A percentile compares a stretch with the other conserved stretches of the same genome.
phyloP scores from a whole-genome alignment of 2,329 filamentous ascomycete species.

The Fusarium decemcellulare region DNA sequence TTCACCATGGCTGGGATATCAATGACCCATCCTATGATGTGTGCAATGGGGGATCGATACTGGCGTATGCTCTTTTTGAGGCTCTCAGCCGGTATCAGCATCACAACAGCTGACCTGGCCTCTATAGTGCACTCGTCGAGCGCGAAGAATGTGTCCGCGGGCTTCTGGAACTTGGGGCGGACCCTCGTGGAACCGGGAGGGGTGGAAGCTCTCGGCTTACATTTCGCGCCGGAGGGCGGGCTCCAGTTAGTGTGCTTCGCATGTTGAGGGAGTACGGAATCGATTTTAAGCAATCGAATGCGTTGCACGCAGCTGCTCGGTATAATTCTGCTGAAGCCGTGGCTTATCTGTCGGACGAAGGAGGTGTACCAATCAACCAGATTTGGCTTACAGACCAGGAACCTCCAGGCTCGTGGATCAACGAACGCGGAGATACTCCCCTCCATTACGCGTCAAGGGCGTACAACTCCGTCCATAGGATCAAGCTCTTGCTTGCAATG shows the following conservation, averaged over 20 bases:
- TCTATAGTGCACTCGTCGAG: too few relatives aligned
- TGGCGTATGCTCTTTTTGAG: too few relatives aligned
- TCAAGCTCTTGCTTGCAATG: not conserved
- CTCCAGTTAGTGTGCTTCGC: not conserved
- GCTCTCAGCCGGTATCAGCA: too few relatives aligned
- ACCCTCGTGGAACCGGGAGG: not conserved
- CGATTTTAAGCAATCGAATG: not conserved
- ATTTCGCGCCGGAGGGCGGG: not conserved
- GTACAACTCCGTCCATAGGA: not conserved
- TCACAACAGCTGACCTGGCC: too few relatives aligned
- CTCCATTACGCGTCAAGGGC: not conserved
- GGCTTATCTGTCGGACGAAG: not conserved
- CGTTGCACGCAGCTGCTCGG: not conserved
- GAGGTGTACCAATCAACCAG: not conserved
- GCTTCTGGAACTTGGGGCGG: not conserved
- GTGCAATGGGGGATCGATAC: too few relatives aligned
- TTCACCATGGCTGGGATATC: not conserved
- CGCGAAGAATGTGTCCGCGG: not conserved
- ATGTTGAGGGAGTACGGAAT: not conserved
- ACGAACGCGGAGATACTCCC: not conserved
- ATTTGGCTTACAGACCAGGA: not conserved
- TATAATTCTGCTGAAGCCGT: not conserved
- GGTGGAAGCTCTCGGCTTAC: too few relatives aligned
- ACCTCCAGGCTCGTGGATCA: not conserved
- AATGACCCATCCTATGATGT: too few relatives aligned